phyloP scores from a whole-genome alignment of 352 stramenopile genomes.

The Phytophthora megakarya region DNA sequence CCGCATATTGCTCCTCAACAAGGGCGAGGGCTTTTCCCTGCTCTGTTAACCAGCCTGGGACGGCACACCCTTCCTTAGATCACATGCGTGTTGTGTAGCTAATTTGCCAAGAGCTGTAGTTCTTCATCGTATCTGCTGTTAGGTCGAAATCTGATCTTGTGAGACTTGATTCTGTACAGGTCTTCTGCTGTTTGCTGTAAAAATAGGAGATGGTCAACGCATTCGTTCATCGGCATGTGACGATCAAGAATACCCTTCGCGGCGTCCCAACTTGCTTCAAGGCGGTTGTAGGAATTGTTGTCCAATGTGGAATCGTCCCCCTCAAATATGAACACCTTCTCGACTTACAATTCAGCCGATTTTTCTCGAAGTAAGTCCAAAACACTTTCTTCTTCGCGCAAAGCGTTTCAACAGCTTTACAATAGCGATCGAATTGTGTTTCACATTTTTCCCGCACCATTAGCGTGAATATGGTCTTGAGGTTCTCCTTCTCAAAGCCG shows the following conservation, averaged over 20 bases:
- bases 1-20: conserved; percentile 22
- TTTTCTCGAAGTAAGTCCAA: conserved; percentile 4
- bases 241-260: conserved; percentile 5
- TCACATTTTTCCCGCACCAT: neutral
- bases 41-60: conserved; percentile 61
- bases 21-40: conserved; percentile 60
- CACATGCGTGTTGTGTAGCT: conserved; percentile 7
- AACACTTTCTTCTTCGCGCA: neutral
- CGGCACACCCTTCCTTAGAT: conserved; percentile 53
- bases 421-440: neutral
- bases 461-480: conserved; percentile 3
- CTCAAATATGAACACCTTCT: conserved; percentile 7
- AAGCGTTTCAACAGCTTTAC: too few relatives aligned
- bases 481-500: conserved; percentile 7
- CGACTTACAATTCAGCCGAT: conserved; percentile 14
- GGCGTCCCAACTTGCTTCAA: conserved; percentile 8
- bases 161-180: too few relatives aligned
- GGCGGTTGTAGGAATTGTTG: conserved; percentile 23
- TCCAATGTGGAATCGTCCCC: conserved; percentile 9
- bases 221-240: conserved; percentile 17
- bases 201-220: conserved; percentile 8
- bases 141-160: too few relatives aligned
- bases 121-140: conserved; percentile 9
- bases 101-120: neutral
- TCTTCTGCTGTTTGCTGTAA: conserved; percentile 15